phyloP scores from a whole-genome alignment of 2,329 filamentous ascomycete species.

The Neonectria sp. region DNA sequence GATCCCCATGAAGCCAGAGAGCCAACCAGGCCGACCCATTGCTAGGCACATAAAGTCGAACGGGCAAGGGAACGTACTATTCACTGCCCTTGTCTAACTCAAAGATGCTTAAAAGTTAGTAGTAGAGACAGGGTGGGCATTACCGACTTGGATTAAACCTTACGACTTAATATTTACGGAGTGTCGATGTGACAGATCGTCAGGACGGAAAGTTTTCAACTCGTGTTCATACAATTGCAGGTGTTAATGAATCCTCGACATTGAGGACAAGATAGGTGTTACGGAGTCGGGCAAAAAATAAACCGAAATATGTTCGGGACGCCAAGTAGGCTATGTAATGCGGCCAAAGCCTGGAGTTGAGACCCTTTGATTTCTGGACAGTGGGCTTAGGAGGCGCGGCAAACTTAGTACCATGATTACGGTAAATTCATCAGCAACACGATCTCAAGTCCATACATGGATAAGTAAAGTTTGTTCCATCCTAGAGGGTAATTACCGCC shows the following conservation, averaged over 20 bases:
- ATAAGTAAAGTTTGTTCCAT: not conserved
- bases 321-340: not conserved
- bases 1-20: not conserved
- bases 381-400: not conserved
- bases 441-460: not conserved
- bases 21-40: constrained; percentile 1
- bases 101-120: constrained; percentile 4
- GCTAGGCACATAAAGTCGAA: not conserved
- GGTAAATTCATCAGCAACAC: not conserved
- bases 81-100: not conserved
- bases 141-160: not conserved
- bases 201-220: not conserved
- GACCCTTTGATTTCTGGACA: not conserved
- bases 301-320: not conserved
- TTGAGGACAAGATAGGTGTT: not conserved
- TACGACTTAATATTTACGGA: not conserved
- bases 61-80: not conserved
- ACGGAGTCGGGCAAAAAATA: not conserved
- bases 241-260: not conserved
- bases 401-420: not conserved
- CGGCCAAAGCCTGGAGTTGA: not conserved
- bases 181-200: constrained; percentile 2
- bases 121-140: not conserved
- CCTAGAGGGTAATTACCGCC: not conserved
- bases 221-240: constrained; percentile 1